These are phyloP conservation scores for Verticillium tricorpus DNA, from an alignment of 2,329 filamentous ascomycete genomes.

Conservation along the genomic window DNA sequence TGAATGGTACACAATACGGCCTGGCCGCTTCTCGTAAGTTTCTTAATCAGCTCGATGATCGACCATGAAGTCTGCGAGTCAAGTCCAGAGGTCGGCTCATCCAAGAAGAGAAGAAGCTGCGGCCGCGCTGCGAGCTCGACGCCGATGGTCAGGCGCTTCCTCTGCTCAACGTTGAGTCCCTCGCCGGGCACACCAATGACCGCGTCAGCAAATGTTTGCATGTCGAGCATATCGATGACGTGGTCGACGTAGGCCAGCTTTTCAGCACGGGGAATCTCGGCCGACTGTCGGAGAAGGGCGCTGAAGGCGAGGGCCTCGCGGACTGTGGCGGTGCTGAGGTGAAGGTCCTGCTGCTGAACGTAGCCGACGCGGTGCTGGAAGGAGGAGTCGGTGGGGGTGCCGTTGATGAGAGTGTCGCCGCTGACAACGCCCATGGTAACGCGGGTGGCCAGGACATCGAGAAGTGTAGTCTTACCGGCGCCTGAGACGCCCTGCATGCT, in stretches of 20 bases:
- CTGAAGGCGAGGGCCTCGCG: conserved; percentile 63
- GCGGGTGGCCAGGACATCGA: conserved; percentile 68
- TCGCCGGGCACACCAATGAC: conserved; percentile 64
- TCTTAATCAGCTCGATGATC: conserved; percentile 65
- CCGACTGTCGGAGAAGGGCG: conserved; percentile 62
- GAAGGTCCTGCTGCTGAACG: conserved; percentile 68
- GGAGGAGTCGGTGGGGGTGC: conserved; percentile 55
- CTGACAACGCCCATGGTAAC: conserved; percentile 70
- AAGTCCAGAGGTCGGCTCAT: conserved; percentile 72
- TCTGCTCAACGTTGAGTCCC: conserved; percentile 36
- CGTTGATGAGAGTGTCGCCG: conserved; percentile 67
- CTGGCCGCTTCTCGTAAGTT: conserved; percentile 44
- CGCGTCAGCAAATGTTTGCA: conserved; percentile 63
- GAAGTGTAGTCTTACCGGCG: conserved; percentile 72
- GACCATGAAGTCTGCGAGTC: conserved; percentile 73
- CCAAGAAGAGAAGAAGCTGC: conserved; percentile 68
- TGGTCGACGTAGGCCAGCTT: conserved; percentile 21
- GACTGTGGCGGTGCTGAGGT: conserved; percentile 62
- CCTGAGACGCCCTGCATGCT: conserved; percentile 53
- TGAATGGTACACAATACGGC: conserved; percentile 42
- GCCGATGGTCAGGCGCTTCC: conserved; percentile 64
- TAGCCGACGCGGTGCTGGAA: conserved; percentile 70
- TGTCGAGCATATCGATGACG: conserved; percentile 25
- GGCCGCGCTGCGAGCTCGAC: conserved; percentile 73
- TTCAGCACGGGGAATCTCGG: conserved; percentile 35